phyloP scores from a whole-genome alignment of 1,284 basidiomycete species.

The Ganoderma resinaceum region DNA sequence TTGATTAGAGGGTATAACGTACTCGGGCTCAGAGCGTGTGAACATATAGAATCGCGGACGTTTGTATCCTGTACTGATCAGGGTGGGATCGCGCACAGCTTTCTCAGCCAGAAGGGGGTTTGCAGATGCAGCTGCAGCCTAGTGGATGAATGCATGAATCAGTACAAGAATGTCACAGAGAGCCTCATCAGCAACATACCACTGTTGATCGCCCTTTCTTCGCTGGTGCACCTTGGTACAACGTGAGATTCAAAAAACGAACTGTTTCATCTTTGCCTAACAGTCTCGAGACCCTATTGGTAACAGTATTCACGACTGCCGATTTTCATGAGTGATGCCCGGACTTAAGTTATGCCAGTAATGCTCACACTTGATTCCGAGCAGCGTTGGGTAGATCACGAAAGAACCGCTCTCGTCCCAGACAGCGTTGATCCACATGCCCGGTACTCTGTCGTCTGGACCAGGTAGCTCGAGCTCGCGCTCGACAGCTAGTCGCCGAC shows the following conservation, averaged over 20 bases:
- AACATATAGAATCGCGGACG: conserved; percentile 97
- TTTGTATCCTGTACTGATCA: conserved; percentile 95
- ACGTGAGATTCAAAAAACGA: conserved; percentile 86
- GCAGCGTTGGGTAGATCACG: conserved; percentile 89
- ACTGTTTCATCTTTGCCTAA: conserved; percentile 96
- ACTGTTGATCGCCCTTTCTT: conserved; percentile 88
- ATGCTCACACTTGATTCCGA: conserved; percentile 91
- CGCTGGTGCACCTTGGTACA: conserved; percentile 94
- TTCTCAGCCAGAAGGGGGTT: conserved; percentile 94
- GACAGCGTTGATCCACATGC: conserved; percentile 83
- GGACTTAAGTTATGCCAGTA: too few relatives aligned
- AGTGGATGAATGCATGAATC: neutral
- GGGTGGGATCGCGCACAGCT: conserved; percentile 85
- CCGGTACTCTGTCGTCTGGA: conserved; percentile 72
- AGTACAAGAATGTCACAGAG: neutral
- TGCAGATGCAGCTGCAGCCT: conserved; percentile 94
- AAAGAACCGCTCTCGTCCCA: conserved; percentile 99
- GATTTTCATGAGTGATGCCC: neutral
- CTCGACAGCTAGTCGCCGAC: conserved; percentile 92
- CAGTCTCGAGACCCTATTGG: conserved; percentile 90
- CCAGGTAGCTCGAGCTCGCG: conserved; percentile 87
- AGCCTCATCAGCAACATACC: conserved; percentile 49
- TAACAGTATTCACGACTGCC: conserved; percentile 91
- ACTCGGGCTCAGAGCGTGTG: conserved; percentile 92
- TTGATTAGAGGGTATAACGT: conserved; percentile 41